These are phyloP conservation scores for Mucor circinelloides DNA, from an alignment of 371 early-diverging fungal genomes.

Conservation along the genomic window DNA sequence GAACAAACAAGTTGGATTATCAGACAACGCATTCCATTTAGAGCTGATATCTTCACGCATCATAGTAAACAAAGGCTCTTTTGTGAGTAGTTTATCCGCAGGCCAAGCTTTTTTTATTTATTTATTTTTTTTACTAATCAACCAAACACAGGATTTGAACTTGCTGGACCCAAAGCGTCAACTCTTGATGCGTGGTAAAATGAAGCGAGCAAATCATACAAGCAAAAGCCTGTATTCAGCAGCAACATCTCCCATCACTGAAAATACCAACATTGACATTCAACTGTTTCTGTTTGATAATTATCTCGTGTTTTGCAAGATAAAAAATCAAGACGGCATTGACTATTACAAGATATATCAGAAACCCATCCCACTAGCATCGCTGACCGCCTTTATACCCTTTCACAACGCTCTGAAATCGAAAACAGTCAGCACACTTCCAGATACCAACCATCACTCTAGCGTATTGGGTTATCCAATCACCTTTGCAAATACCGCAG, in stretches of 20 bases:
- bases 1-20: slow-evolving; percentile 83
- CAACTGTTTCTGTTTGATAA: slow-evolving; percentile 89
- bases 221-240: slow-evolving; percentile 35
- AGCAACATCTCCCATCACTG: neutral
- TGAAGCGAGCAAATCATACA: slow-evolving; percentile 64
- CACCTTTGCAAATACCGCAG: slow-evolving; percentile 43
- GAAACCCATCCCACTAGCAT: slow-evolving; percentile 70
- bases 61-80: slow-evolving; percentile 16
- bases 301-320: slow-evolving; percentile 79
- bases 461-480: slow-evolving; percentile 48
- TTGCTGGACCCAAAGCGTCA: slow-evolving; percentile 74
- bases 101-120: no score
- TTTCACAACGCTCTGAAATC: neutral
- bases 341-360: slow-evolving; percentile 46
- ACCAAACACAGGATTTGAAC: slow-evolving; percentile 62
- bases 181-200: slow-evolving; percentile 78
- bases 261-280: slow-evolving; percentile 53
- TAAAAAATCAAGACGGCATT: slow-evolving; percentile 37
- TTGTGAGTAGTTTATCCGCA: no score
- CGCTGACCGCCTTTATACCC: slow-evolving; percentile 57
- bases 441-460: neutral
- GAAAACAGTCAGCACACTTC: neutral
- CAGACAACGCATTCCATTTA: slow-evolving; percentile 81
- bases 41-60: slow-evolving; percentile 36
- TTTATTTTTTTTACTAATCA: no score